Conservation (phyloP, 2,329 filamentous ascomycete species). For the Cladophialophora yegresii region DNA sequence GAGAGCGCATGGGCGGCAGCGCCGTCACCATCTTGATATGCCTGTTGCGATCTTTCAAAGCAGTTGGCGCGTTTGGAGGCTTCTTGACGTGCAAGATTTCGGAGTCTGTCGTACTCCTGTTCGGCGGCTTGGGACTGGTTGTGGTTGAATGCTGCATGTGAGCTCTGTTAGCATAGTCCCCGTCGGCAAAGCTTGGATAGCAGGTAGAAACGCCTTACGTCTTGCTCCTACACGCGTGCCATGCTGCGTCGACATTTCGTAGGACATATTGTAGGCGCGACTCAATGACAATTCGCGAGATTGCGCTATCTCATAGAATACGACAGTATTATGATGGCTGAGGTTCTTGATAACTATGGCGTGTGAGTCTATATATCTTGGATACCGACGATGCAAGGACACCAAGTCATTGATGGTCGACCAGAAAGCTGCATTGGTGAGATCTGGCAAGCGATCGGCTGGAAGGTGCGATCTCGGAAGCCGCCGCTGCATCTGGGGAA, state of each 20-base stretch:
- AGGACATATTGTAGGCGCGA: conserved; percentile 41
- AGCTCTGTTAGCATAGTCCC: neutral
- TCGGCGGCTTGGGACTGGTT: conserved; percentile 68
- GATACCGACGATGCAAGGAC: neutral
- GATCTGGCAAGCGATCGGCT: neutral
- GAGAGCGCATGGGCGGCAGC: conserved; percentile 79
- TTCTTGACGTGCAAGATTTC: conserved; percentile 78
- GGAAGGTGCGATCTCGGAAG: neutral
- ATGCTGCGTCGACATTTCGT: conserved; percentile 46
- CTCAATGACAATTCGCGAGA: neutral
- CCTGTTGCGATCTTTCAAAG: conserved; percentile 75
- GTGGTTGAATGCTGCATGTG: conserved; percentile 70
- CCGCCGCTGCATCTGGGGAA: neutral
- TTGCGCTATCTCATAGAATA: neutral
- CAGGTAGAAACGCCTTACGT: conserved; percentile 26
- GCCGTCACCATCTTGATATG: conserved; percentile 81
- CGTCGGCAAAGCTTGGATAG: neutral
- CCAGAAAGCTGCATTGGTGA: neutral
- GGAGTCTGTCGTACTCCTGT: conserved; percentile 87
- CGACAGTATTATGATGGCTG: neutral
- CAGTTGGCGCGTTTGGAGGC: conserved; percentile 74
- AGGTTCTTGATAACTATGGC: neutral
- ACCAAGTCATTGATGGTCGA: neutral
- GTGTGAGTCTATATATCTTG: neutral
- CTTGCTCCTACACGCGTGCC: conserved; percentile 39